phyloP scores from a whole-genome alignment of 2,329 filamentous ascomycete species.

The Furcasterigmium furcatum region DNA sequence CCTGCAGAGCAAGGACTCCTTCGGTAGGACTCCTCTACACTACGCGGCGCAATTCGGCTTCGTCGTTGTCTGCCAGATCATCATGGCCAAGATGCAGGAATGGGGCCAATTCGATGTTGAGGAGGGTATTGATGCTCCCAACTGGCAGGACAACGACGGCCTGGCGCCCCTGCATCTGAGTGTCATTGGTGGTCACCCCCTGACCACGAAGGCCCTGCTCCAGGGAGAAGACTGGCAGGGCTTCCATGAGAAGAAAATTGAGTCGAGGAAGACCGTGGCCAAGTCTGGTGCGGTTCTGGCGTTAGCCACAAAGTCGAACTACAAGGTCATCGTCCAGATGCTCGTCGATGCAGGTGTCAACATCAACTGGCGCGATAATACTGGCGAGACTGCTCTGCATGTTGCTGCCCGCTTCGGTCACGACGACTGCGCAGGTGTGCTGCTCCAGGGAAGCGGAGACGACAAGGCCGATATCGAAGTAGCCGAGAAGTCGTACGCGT shows the following conservation, averaged over 20 bases:
- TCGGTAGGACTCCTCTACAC: constrained; percentile 83
- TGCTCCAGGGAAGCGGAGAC: constrained; percentile 66
- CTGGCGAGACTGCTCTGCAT: constrained; percentile 88
- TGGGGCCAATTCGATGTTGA: constrained; percentile 86
- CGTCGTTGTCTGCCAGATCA: constrained; percentile 80
- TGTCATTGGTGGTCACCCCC: constrained; percentile 84
- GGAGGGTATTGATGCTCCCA: constrained; percentile 78
- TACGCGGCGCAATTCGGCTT: constrained; percentile 96
- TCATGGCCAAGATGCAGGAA: constrained; percentile 84
- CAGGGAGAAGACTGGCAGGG: constrained; percentile 77
- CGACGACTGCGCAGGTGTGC: constrained; percentile 70
- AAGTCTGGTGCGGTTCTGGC: constrained; percentile 87
- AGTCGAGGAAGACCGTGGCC: constrained; percentile 65
- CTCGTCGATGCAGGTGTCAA: constrained; percentile 88
- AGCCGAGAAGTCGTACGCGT: constrained; percentile 79
- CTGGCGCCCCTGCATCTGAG: constrained; percentile 88
- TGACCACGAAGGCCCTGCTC: constrained; percentile 79
- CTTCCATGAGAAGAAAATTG: constrained; percentile 56
- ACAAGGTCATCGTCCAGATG: constrained; percentile 77
- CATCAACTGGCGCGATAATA: constrained; percentile 88
- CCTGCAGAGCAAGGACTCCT: constrained; percentile 68
- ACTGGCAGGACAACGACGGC: constrained; percentile 92
- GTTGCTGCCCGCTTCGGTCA: constrained; percentile 88
- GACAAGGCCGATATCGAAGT: constrained; percentile 77
- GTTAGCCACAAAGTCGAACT: constrained; percentile 85